phyloP scores from a whole-genome alignment of 73 alveolate genomes.

The Loxodes magnus region DNA sequence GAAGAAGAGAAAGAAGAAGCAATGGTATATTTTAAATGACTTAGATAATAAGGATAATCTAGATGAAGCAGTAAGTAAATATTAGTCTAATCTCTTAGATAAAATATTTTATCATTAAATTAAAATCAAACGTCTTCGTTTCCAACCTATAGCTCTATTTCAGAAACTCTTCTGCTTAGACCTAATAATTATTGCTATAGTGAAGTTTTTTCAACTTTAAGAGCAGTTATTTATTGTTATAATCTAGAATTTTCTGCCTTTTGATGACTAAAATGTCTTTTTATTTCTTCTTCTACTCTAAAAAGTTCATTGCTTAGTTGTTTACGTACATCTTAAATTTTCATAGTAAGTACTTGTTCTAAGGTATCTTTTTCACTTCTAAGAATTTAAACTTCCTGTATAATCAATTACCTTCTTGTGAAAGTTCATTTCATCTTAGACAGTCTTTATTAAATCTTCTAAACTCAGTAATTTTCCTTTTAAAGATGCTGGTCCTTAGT shows the following conservation, averaged over 20 bases:
- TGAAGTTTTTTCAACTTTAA: constrained; percentile 77
- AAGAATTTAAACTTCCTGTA: constrained; percentile 81
- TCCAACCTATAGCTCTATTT: constrained; percentile 71
- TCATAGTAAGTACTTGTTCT: constrained; percentile 82
- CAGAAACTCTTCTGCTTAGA: constrained; percentile 76
- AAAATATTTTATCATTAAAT: no score
- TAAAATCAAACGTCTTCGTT: constrained; percentile 42
- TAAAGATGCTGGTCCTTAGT: constrained; percentile 41
- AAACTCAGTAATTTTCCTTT: constrained; percentile 34
- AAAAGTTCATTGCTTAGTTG: constrained; percentile 81
- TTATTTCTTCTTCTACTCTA: constrained; percentile 94
- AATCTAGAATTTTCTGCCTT: constrained; percentile 69
- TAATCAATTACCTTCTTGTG: constrained; percentile 92
- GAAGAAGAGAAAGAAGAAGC: no score
- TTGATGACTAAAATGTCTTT: constrained; percentile 56
- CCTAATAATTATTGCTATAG: constrained; percentile 58
- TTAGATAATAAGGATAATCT: no score
- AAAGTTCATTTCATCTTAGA: constrained; percentile 81
- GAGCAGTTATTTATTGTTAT: constrained; percentile 62
- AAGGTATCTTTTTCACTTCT: constrained; percentile 87
- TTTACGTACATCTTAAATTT: constrained; percentile 89
- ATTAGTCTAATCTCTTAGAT: no score
- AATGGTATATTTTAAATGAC: no score
- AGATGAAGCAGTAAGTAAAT: no score
- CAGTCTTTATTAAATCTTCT: constrained; percentile 4